Evolutionary conservation across 2,329 filamentous ascomycete genomes (phyloP).

Genomic region (Beauveria medogensis): DNA sequence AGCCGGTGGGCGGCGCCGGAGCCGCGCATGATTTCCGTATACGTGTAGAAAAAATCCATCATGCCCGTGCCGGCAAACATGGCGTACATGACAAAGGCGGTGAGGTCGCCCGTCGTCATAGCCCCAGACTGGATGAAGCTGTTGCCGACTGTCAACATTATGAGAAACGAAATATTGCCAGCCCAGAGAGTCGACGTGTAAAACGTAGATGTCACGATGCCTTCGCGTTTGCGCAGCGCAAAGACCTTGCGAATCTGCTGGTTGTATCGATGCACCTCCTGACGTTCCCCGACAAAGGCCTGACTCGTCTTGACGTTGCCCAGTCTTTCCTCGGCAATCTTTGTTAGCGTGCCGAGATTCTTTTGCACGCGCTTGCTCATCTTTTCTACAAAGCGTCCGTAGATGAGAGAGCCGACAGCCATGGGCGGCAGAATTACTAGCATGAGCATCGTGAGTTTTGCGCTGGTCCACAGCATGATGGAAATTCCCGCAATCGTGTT

Average conservation of each 20-base stretch:
- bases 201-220: constrained; percentile 82
- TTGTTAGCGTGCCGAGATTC: constrained; percentile 85
- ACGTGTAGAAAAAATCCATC: constrained; percentile 91
- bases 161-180: constrained; percentile 93
- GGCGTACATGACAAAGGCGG: constrained; percentile 97
- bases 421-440: constrained; percentile 84
- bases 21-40: constrained; percentile 97
- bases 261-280: constrained; percentile 88
- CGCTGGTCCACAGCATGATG: constrained; percentile 92
- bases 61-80: constrained; percentile 78
- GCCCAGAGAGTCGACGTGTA: constrained; percentile 81
- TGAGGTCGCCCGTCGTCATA: constrained; percentile 85
- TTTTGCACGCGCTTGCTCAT: constrained; percentile 89
- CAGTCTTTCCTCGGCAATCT: constrained; percentile 95
- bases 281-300: constrained; percentile 86
- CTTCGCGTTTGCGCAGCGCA: constrained; percentile 75
- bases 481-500: constrained; percentile 82
- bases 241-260: constrained; percentile 89
- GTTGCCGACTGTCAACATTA: constrained; percentile 81
- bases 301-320: constrained; percentile 96
- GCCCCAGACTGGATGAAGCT: constrained; percentile 78
- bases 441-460: constrained; percentile 81
- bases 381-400: constrained; percentile 80
- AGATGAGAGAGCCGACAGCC: constrained; percentile 82
- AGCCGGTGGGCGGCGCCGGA: constrained; percentile 89